Evolutionary conservation across 257 asterid genomes (phyloP).

Genomic region (Forsythia suspensa): DNA sequence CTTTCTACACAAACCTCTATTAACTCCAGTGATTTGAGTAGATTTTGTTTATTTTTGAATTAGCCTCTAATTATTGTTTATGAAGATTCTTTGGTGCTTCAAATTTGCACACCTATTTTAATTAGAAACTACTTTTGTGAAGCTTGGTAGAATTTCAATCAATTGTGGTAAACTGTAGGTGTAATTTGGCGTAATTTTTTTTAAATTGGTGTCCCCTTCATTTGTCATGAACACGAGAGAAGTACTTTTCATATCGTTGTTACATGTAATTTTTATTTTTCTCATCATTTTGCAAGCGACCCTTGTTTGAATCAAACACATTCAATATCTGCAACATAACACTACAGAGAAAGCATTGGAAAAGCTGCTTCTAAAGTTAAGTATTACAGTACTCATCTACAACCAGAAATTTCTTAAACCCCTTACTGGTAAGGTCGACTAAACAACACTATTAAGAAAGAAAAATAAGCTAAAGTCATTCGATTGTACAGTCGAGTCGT

Average conservation of each 20-base stretch:
- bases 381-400: not conserved
- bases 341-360: not conserved
- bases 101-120: not conserved
- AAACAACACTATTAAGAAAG: not conserved
- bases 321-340: not conserved
- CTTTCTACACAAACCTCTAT: conserved; percentile 49
- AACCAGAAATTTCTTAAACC: not conserved
- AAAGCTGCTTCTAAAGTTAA: not conserved
- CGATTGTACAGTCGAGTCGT: not conserved
- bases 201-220: not conserved
- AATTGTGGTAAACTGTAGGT: not conserved
- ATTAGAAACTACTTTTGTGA: not conserved
- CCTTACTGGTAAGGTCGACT: not conserved
- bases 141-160: not conserved
- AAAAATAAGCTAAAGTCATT: not conserved
- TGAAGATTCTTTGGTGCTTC: not conserved
- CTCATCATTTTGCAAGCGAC: no score
- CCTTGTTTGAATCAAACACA: not conserved
- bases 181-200: not conserved
- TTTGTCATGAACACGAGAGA: no score
- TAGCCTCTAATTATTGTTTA: not conserved
- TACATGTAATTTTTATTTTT: no score
- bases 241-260: no score
- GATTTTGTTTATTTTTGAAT: not conserved
- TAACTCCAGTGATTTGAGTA: conserved; percentile 47